Conservation (phyloP, 1,284 basidiomycete genomes). For the Quambalaria eucalypti region DNA sequence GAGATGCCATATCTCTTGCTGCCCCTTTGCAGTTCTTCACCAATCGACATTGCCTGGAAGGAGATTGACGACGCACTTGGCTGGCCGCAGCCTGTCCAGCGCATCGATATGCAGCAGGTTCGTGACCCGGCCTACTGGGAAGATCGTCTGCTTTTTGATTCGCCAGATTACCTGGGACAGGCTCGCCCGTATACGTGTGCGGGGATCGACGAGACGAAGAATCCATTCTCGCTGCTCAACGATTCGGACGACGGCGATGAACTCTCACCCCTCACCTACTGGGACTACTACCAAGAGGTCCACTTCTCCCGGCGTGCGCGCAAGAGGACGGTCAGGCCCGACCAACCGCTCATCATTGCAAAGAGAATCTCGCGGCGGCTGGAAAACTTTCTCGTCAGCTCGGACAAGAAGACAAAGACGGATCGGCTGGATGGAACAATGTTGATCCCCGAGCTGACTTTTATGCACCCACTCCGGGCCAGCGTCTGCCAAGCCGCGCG, state of each 20-base stretch:
- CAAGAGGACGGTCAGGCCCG: neutral
- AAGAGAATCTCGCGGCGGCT: neutral
- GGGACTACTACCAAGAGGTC: neutral
- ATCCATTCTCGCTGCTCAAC: neutral
- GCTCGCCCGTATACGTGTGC: neutral
- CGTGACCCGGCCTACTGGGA: neutral
- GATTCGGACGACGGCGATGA: neutral
- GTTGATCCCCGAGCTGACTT: neutral
- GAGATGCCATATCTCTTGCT: neutral
- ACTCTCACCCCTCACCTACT: neutral
- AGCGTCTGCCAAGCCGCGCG: constrained; percentile 1
- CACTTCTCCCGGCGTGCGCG: neutral
- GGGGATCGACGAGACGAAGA: neutral
- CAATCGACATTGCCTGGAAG: neutral
- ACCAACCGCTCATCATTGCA: neutral
- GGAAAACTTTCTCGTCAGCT: neutral
- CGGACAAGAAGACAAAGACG: neutral
- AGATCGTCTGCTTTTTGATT: neutral
- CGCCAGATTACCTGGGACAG: neutral
- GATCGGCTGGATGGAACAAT: too few species aligned
- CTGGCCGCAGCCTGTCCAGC: neutral
- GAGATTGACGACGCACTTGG: neutral
- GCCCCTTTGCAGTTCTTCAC: neutral
- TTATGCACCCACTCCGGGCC: constrained; percentile 7
- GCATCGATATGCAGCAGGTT: neutral